Evolutionary conservation across 2,329 filamentous ascomycete species (phyloP).

Genomic region (Alternaria triticimaculans): DNA sequence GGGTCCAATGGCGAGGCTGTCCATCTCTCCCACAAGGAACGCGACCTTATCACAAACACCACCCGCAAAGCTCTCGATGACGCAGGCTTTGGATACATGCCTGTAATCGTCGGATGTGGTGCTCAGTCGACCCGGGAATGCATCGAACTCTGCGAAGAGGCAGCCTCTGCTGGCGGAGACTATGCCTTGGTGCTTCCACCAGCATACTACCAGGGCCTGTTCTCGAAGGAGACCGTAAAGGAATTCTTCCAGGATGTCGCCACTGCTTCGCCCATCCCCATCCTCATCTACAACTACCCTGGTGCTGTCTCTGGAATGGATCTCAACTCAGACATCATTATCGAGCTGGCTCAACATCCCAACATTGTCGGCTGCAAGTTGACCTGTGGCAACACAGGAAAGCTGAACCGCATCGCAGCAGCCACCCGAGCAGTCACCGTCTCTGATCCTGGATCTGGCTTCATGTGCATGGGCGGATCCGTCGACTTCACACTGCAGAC

Average conservation of each 20-base stretch:
- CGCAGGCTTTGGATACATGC: slow-evolving; percentile 69
- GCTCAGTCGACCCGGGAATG: slow-evolving; percentile 76
- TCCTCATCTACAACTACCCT: slow-evolving; percentile 75
- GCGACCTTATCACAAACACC: slow-evolving; percentile 70
- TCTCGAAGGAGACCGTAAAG: slow-evolving; percentile 65
- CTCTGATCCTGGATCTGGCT: slow-evolving; percentile 56
- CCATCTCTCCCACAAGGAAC: slow-evolving; percentile 74
- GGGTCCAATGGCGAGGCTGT: slow-evolving; percentile 86
- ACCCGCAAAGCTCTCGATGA: slow-evolving; percentile 73
- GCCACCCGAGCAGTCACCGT: slow-evolving; percentile 54
- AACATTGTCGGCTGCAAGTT: slow-evolving; percentile 74
- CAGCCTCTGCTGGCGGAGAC: slow-evolving; percentile 72
- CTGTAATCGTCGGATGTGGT: slow-evolving; percentile 78
- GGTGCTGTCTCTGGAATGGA: slow-evolving; percentile 69
- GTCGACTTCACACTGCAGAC: slow-evolving; percentile 78
- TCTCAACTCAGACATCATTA: slow-evolving; percentile 67
- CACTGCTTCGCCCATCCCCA: slow-evolving; percentile 66
- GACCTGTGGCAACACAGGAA: slow-evolving; percentile 74
- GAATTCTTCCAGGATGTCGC: slow-evolving; percentile 72
- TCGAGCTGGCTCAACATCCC: slow-evolving; percentile 65
- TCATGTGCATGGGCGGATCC: slow-evolving; percentile 75
- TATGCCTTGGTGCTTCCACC: slow-evolving; percentile 79
- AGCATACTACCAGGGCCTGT: slow-evolving; percentile 74
- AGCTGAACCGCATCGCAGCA: slow-evolving; percentile 66
- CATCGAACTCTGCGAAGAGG: slow-evolving; percentile 72